phyloP scores from a whole-genome alignment of 2,329 filamentous ascomycete genomes.

The Aspergillus piperis region DNA sequence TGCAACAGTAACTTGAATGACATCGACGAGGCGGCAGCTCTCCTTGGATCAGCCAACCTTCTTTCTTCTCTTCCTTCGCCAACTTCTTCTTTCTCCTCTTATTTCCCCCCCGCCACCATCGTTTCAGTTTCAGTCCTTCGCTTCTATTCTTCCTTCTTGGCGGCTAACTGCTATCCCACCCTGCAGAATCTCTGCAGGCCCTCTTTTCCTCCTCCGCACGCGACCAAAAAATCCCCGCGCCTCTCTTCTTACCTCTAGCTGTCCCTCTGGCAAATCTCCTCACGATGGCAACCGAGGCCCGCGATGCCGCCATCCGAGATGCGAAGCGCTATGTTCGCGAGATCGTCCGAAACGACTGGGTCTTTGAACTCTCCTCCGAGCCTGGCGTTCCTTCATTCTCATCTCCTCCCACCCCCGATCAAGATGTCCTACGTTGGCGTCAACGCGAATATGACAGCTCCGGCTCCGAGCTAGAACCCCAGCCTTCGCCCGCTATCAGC shows the following conservation, averaged over 20 bases:
- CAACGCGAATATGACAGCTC: slow-evolving; percentile 40
- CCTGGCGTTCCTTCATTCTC: slow-evolving; percentile 21
- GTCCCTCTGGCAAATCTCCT: background rate
- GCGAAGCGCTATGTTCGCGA: slow-evolving; percentile 44
- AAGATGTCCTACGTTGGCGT: slow-evolving; percentile 39
- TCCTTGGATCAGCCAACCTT: slow-evolving; percentile 1
- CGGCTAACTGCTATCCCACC: background rate
- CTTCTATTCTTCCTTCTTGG: slow-evolving; percentile 6
- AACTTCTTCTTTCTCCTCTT: background rate
- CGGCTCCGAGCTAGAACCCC: slow-evolving; percentile 39
- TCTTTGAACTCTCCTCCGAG: slow-evolving; percentile 32
- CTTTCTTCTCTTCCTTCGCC: slow-evolving; percentile 9
- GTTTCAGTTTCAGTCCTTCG: background rate
- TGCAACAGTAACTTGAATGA: slow-evolving; percentile 4
- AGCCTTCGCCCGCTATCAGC: slow-evolving; percentile 14
- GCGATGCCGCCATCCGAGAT: slow-evolving; percentile 43
- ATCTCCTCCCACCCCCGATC: slow-evolving; percentile 26
- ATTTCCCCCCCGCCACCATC: background rate
- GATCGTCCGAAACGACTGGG: slow-evolving; percentile 47
- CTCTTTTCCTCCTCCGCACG: background rate
- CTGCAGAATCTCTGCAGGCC: background rate
- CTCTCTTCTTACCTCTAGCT: background rate
- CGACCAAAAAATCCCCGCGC: background rate
- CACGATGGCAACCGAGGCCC: slow-evolving; percentile 30
- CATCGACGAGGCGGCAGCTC: slow-evolving; percentile 8